Conservation (phyloP, 352 stramenopile species). For the Pythium chondricola region DNA sequence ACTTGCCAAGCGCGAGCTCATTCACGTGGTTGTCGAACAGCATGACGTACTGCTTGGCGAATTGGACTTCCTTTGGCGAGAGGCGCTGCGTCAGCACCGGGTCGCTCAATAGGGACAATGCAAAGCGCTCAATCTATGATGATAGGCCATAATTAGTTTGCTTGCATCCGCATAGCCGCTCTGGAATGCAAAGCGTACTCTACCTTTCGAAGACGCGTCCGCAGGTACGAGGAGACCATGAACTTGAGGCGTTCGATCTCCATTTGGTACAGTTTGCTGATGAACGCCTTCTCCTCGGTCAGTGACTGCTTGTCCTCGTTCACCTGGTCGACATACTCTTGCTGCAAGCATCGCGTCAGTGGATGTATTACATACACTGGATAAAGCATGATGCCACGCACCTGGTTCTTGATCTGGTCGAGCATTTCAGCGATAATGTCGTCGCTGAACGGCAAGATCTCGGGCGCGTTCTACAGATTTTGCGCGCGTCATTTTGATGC, state of each 20-base stretch:
- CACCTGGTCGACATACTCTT: slow-evolving; percentile 82
- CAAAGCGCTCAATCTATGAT: slow-evolving; percentile 69
- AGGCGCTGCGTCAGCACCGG: slow-evolving; percentile 39
- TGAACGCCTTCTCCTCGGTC: slow-evolving; percentile 73
- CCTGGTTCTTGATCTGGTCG: slow-evolving; percentile 78
- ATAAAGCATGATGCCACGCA: slow-evolving; percentile 1
- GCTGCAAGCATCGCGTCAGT: slow-evolving; percentile 21
- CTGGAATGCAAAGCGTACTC: too few species aligned
- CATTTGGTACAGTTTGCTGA: slow-evolving; percentile 87
- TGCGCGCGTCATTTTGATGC: too few species aligned
- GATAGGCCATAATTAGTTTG: not conserved
- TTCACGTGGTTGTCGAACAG: slow-evolving; percentile 70
- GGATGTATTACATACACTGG: not conserved
- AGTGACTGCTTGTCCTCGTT: slow-evolving; percentile 50
- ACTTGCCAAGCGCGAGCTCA: slow-evolving; percentile 54
- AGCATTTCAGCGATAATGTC: slow-evolving; percentile 81
- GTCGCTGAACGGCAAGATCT: slow-evolving; percentile 67
- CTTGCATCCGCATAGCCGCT: not conserved
- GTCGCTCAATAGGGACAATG: slow-evolving; percentile 49
- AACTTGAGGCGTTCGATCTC: slow-evolving; percentile 84
- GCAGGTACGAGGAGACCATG: slow-evolving; percentile 79
- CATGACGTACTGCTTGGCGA: slow-evolving; percentile 65
- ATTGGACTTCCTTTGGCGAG: slow-evolving; percentile 66
- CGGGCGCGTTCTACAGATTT: slow-evolving; percentile 64
- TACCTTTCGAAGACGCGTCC: slow-evolving; percentile 72